These are phyloP conservation scores for Kwoniella sp. DNA, from an alignment of 768 basidiomycete genomes.

Conservation along the genomic window DNA sequence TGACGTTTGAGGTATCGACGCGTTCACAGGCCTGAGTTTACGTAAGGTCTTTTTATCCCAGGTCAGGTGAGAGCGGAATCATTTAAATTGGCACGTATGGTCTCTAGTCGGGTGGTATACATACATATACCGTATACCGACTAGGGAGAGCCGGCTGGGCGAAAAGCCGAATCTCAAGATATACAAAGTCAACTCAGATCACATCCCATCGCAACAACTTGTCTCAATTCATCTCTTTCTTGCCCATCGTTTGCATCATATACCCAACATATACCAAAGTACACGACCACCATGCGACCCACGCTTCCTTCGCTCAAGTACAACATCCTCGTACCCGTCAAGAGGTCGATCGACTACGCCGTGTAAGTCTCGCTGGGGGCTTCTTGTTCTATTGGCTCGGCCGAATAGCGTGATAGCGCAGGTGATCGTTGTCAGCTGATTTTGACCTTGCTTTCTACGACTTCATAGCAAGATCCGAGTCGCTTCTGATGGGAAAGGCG, in stretches of 20 bases:
- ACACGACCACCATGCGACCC: slow-evolving; percentile 38
- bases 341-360: slow-evolving; percentile 94
- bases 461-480: slow-evolving; percentile 82
- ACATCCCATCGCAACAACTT: neutral
- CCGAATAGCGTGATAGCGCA: neutral
- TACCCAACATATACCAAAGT: neutral
- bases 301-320: slow-evolving; percentile 60
- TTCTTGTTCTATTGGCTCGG: neutral
- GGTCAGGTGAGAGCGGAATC: slow-evolving; percentile 8
- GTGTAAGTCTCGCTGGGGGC: slow-evolving; percentile 57
- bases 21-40: neutral
- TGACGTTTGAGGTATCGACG: neutral
- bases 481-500: slow-evolving; percentile 88
- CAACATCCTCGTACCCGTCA: slow-evolving; percentile 91
- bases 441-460: neutral
- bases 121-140: no score
- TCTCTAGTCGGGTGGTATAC: neutral
- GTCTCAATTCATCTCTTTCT: neutral
- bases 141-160: neutral
- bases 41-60: neutral
- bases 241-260: neutral
- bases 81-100: neutral
- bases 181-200: neutral
- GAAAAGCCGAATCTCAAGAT: slow-evolving; percentile 12
- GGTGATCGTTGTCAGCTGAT: neutral